These are phyloP conservation scores for Penicillium verrucosum DNA, from an alignment of 2,329 filamentous ascomycete species.

Conservation along the genomic window DNA sequence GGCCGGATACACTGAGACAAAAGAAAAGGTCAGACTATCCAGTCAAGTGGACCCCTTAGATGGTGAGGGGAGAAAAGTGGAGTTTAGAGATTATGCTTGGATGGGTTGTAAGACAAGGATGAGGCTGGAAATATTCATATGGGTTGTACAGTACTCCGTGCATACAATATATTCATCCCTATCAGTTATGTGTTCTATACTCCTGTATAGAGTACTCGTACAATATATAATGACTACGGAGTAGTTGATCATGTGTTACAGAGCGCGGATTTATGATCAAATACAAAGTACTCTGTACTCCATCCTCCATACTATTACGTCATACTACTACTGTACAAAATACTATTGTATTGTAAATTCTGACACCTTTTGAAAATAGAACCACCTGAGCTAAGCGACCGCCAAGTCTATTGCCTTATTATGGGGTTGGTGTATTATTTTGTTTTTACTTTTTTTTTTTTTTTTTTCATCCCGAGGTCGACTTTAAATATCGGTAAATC, in stretches of 20 bases:
- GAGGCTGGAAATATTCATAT: background rate
- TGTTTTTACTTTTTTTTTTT: too few species aligned
- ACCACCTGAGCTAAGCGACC: background rate
- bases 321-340: too few species aligned
- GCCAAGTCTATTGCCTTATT: background rate
- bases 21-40: background rate
- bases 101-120: background rate
- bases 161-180: too few species aligned
- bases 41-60: background rate
- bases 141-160: background rate
- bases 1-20: constrained; percentile 3
- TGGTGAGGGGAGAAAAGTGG: background rate
- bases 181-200: too few species aligned
- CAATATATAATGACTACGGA: background rate
- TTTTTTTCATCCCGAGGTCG: background rate
- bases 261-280: background rate
- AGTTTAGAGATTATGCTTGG: background rate
- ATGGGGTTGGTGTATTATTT: too few species aligned
- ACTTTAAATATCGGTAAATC: too few species aligned
- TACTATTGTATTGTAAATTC: background rate
- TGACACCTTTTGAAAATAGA: background rate
- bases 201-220: too few species aligned
- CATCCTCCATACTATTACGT: background rate
- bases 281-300: background rate
- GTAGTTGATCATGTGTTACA: background rate